Conservation (phyloP, 305 asterid genomes). For the Fraxinus baroniana region DNA sequence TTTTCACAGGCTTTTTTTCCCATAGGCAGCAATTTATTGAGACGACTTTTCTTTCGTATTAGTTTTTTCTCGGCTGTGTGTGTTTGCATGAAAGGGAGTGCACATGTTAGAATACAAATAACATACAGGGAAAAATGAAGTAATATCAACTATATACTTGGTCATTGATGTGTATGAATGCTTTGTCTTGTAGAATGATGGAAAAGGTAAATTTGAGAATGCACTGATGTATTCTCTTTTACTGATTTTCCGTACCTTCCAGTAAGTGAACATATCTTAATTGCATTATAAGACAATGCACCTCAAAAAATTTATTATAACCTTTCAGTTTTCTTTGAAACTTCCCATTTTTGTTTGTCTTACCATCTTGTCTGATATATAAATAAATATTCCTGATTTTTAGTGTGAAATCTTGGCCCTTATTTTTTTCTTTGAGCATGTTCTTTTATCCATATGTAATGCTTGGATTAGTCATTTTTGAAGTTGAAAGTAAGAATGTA, state of each 20-base stretch:
- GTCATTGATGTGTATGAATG: too few relatives aligned
- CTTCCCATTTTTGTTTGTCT: background rate
- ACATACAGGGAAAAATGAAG: background rate
- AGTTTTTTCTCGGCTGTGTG: background rate
- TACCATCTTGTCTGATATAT: background rate
- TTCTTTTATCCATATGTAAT: constrained; percentile 9
- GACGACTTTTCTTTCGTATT: background rate
- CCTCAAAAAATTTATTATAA: background rate
- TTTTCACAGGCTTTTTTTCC: background rate
- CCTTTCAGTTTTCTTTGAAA: background rate
- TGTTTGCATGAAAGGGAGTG: background rate
- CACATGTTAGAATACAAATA: background rate
- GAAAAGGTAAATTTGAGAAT: too few relatives aligned
- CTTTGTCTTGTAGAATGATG: too few relatives aligned
- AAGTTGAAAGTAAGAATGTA: background rate
- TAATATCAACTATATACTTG: background rate
- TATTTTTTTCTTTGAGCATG: constrained; percentile 2
- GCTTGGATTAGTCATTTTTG: constrained; percentile 15
- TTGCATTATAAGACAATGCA: background rate
- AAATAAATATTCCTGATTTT: background rate
- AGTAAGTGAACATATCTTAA: background rate
- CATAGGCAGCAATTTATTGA: background rate
- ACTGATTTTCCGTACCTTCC: too few relatives aligned
- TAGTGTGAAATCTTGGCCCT: background rate
- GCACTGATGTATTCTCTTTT: too few relatives aligned